phyloP scores from a whole-genome alignment of 2,329 filamentous ascomycete species.

The Curvularia spicifera region DNA sequence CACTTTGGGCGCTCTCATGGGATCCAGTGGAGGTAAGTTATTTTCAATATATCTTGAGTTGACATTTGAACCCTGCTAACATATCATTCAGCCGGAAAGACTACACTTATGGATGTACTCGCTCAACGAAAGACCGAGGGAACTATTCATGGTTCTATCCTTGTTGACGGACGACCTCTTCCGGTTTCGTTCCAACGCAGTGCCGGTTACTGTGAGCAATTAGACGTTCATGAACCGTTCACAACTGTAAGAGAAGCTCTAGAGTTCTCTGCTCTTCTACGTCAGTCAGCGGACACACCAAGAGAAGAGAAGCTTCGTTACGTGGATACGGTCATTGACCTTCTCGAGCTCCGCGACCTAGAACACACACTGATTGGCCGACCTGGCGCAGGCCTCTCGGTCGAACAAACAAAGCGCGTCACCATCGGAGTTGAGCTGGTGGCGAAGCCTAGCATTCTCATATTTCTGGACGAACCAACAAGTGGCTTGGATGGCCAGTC shows the following conservation, averaged over 20 bases:
- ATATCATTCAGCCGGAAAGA: conserved; percentile 52
- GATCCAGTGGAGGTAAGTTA: conserved; percentile 36
- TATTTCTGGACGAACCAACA: conserved; percentile 66
- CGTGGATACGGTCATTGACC: conserved; percentile 64
- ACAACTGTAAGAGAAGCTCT: conserved; percentile 66
- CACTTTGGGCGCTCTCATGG: conserved; percentile 53
- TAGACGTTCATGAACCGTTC: conserved; percentile 64
- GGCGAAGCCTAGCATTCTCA: conserved; percentile 25
- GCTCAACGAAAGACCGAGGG: conserved; percentile 83
- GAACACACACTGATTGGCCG: conserved; percentile 60
- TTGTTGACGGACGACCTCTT: conserved; percentile 73
- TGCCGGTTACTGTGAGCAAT: conserved; percentile 62
- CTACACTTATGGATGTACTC: conserved; percentile 39
- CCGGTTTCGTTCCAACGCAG: conserved; percentile 84
- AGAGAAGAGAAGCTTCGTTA: conserved; percentile 64
- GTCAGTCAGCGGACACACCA: conserved; percentile 61
- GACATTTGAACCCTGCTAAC: conserved; percentile 60
- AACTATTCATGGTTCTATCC: conserved; percentile 81
- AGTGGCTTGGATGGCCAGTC: conserved; percentile 81
- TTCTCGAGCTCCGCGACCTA: conserved; percentile 65
- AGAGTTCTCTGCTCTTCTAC: conserved; percentile 64
- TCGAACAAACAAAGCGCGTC: conserved; percentile 67
- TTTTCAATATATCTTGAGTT: conserved; percentile 25
- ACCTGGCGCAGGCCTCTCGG: conserved; percentile 28
- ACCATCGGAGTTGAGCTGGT: conserved; percentile 60